Conservation (phyloP, 306 rosid genomes). For the Quercus engelmannii region DNA sequence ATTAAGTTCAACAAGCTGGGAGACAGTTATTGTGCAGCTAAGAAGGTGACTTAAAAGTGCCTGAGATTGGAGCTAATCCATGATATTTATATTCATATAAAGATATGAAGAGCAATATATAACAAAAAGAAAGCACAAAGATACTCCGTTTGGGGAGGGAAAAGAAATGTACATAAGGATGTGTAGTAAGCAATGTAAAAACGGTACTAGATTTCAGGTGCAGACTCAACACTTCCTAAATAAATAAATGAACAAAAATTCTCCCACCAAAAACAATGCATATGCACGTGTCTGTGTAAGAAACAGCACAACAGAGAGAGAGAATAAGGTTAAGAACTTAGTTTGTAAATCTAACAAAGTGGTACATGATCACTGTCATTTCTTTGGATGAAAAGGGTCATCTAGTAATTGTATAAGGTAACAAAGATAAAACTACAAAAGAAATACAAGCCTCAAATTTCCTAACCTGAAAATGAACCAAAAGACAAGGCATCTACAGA, state of each 20-base stretch:
- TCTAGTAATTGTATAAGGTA: slow-evolving; percentile 10
- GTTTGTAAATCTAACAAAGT: slow-evolving; percentile 6
- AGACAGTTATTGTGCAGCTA: not conserved
- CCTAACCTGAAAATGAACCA: slow-evolving; percentile 17
- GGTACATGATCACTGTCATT: not conserved
- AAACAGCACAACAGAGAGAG: not conserved
- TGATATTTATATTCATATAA: not conserved
- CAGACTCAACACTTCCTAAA: not conserved
- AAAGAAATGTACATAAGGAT: not conserved
- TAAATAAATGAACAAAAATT: not conserved
- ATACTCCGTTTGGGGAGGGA: not conserved
- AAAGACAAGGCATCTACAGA: slow-evolving; percentile 19
- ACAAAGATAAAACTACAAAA: slow-evolving; percentile 8
- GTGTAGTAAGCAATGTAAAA: not conserved
- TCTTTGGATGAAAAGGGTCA: slow-evolving; percentile 21
- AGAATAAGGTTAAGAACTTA: not conserved
- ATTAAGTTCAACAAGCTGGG: not conserved
- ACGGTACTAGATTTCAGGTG: not conserved
- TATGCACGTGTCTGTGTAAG: not conserved
- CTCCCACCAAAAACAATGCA: not conserved
- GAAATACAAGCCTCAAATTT: slow-evolving; percentile 11
- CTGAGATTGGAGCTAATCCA: too few species aligned
- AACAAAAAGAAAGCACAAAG: not conserved
- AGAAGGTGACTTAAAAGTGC: not conserved
- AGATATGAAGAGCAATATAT: not conserved